Evolutionary conservation across 441 rosid species (phyloP), one percentile per base, ranked within the genome.

Genomic region (Corymbia calophylla): DNA sequence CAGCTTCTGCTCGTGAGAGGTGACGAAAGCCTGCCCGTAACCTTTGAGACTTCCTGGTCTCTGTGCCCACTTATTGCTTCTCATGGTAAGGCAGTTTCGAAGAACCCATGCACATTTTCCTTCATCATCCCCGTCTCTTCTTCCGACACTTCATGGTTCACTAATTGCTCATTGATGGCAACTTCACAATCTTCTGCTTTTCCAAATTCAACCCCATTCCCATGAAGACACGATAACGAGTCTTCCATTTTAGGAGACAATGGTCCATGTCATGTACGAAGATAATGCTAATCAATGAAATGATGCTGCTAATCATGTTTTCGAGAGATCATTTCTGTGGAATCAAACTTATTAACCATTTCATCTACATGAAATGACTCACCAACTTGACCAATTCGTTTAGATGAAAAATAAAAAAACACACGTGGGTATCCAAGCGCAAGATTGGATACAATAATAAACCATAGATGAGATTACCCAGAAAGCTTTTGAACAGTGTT

Each of bases 21-120:
- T 89, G 27, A 90, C 93, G 87, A 92, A 94, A n/a, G 92, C 94
- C 64, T 93, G 94, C 86, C 94, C 93, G 80, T 91, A 93, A 29
- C 93, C 94, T 89, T 92, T 90, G 56, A 94, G 90, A 49, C 91
- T 89, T 88, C 92, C 93, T 19, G 93, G 91, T 87, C 88, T 88
- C 89, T 90, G 92, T n/a, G 91, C 93, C 92, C 91, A 91, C 15
- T 77, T 87, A 39, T 87, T 91, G 89, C 88, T 93, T 94, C 88
- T 92, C 93, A 86, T 87, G 44, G 21, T 87, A 77, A 4, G 94
- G 93, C 86, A 92, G 93, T 29, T 29, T 91, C 86, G 85, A 93
- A 94, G 90, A 92, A 92, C 86, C 91, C 90, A 48, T 44, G 81
- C 73, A 58, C 44, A 44, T 88, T 90, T 88, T 89, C 66, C 92